Evolutionary conservation across 2,329 filamentous ascomycete genomes (phyloP).

Genomic region (Claviceps citrina): DNA sequence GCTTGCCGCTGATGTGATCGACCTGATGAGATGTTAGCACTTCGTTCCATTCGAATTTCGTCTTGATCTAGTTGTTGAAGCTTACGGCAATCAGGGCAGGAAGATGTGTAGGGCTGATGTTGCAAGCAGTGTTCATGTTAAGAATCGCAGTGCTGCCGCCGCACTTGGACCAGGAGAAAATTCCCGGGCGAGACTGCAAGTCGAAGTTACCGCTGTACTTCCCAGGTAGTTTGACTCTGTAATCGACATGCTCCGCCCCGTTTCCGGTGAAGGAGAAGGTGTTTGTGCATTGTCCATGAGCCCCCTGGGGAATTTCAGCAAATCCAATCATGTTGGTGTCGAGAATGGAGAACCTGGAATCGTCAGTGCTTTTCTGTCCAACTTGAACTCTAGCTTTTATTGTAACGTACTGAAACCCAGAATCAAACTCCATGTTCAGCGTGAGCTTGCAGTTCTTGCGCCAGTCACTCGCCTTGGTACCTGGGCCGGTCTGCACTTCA

Average conservation of each 20-base stretch:
- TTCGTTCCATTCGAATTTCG: background rate
- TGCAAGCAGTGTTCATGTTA: slow-evolving; percentile 16
- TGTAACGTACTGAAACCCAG: slow-evolving; percentile 12
- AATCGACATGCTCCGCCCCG: slow-evolving; percentile 10
- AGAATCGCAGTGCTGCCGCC: slow-evolving; percentile 15
- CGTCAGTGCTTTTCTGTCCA: background rate
- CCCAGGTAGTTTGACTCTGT: slow-evolving; percentile 8
- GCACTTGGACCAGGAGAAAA: slow-evolving; percentile 12
- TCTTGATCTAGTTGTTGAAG: background rate
- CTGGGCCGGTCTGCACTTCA: slow-evolving; percentile 12
- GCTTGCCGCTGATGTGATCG: slow-evolving; percentile 14
- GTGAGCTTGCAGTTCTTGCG: slow-evolving; percentile 16
- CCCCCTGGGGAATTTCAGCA: slow-evolving; percentile 12
- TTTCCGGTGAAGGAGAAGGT: slow-evolving; percentile 15
- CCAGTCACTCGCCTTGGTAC: slow-evolving; percentile 11
- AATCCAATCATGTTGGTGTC: slow-evolving; percentile 15
- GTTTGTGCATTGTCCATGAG: slow-evolving; percentile 11
- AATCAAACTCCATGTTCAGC: slow-evolving; percentile 12
- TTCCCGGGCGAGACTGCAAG: slow-evolving; percentile 9
- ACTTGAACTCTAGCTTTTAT: background rate
- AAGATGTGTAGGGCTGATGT: slow-evolving; percentile 10
- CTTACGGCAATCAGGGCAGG: slow-evolving; percentile 14
- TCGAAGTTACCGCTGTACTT: slow-evolving; percentile 12
- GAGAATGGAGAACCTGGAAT: slow-evolving; percentile 12
- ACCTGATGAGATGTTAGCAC: slow-evolving; percentile 7